Percentiles rank a stretch among this genome's conserved stretches.
Conservation (phyloP, 345 rosid genomes). For the Populus nigra region DNA sequence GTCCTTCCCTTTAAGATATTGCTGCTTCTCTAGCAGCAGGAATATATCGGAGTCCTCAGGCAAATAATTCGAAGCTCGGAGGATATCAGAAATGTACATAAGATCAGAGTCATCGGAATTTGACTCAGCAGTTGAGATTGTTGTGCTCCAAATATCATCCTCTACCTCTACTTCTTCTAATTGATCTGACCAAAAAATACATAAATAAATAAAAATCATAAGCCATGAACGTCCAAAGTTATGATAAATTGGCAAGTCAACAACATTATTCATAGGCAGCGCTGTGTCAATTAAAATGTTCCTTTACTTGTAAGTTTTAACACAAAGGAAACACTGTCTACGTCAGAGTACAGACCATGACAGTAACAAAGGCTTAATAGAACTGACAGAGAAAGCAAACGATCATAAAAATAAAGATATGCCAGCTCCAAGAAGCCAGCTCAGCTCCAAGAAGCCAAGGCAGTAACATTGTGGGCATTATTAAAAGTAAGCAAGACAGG, state of each 20-base stretch:
- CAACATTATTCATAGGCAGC: slow-evolving; percentile 1
- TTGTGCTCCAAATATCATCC: slow-evolving; percentile 61
- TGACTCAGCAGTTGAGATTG: slow-evolving; percentile 31
- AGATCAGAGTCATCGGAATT: slow-evolving; percentile 52
- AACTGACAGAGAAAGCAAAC: slow-evolving; percentile 14
- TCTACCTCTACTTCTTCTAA: slow-evolving; percentile 52
- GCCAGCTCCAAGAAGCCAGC: too few relatives aligned
- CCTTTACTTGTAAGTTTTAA: background rate
- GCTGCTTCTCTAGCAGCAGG: slow-evolving; percentile 70
- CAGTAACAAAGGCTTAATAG: slow-evolving; percentile 14
- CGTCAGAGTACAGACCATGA: slow-evolving; percentile 22
- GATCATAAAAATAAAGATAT: background rate
- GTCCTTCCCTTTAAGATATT: slow-evolving; percentile 53
- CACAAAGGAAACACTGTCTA: slow-evolving; percentile 10
- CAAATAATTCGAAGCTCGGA: slow-evolving; percentile 53
- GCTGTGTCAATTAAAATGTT: slow-evolving; percentile 4
- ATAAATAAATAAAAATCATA: background rate
- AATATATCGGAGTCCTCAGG: slow-evolving; percentile 61
- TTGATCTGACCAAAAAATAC: slow-evolving; percentile 34
- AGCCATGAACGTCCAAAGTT: background rate
- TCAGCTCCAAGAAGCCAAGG: background rate
- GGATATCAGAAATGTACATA: slow-evolving; percentile 64
- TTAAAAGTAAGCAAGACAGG: slow-evolving; percentile 7
- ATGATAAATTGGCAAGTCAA: background rate
- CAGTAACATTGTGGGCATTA: slow-evolving; percentile 15